Conservation (phyloP, 768 basidiomycete genomes). For the Exidia glandulosa region DNA sequence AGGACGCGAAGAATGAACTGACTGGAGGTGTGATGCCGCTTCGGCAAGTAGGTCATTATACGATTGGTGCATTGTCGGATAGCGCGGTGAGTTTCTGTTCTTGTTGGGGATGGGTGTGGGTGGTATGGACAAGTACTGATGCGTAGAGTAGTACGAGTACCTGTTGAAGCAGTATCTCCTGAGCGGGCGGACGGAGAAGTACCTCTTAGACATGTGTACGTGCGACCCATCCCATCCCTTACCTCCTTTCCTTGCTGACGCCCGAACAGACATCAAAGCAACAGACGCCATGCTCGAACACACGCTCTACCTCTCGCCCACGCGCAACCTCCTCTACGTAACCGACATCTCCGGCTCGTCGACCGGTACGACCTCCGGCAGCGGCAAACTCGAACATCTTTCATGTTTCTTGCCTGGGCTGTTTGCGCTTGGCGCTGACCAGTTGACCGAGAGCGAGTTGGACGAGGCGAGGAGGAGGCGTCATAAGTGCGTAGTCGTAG, state of each 20-base stretch:
- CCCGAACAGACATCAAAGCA: constrained; percentile 9
- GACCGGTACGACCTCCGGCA: background rate
- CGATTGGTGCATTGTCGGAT: constrained; percentile 6
- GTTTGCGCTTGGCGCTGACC: constrained; percentile 10
- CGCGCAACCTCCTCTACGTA: constrained; percentile 12
- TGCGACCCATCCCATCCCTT: background rate
- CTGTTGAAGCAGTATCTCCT: constrained; percentile 14
- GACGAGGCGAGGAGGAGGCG: background rate
- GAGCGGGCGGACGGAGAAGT: constrained; percentile 7
- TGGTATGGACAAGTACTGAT: background rate
- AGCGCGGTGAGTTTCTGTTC: constrained; percentile 4
- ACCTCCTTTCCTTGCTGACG: background rate
- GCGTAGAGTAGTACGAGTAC: constrained; percentile 12
- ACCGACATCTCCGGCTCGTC: constrained; percentile 6
- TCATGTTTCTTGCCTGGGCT: constrained; percentile 9
- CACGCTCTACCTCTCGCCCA: constrained; percentile 12
- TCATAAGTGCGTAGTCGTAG: background rate
- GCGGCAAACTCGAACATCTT: constrained; percentile 6
- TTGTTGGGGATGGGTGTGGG: background rate
- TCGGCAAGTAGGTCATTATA: background rate
- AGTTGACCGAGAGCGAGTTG: background rate
- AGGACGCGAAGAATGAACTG: too few relatives aligned
- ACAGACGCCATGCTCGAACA: constrained; percentile 12
- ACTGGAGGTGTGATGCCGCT: too few relatives aligned
- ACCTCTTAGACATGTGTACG: constrained; percentile 13